Percentiles rank a stretch among this genome's conserved stretches.
Evolutionary conservation across 768 basidiomycete species (phyloP).

Genomic region (Pleurotus salmoneostramineus): DNA sequence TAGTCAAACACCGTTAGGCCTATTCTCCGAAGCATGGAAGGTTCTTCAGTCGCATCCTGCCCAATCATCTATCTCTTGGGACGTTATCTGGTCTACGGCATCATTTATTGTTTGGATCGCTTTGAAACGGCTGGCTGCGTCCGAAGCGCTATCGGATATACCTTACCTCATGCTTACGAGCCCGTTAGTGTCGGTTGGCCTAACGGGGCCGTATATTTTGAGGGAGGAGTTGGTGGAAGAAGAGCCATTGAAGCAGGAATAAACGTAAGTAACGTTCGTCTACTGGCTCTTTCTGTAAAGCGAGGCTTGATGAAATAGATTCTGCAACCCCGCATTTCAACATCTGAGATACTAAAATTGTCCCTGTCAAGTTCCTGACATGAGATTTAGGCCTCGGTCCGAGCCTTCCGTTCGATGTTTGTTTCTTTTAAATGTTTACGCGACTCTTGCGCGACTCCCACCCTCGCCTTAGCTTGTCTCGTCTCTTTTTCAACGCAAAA

Average conservation of each 20-base stretch:
- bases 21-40: slow-evolving; percentile 26
- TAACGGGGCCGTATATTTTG: slow-evolving; percentile 21
- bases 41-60: slow-evolving; percentile 52
- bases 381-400: too few species aligned
- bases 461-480: neutral
- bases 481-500: slow-evolving; percentile 1
- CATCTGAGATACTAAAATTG: too few species aligned
- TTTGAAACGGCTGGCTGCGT: neutral
- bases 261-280: neutral
- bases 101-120: slow-evolving; percentile 36
- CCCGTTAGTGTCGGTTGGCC: slow-evolving; percentile 20
- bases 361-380: neutral
- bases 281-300: too few species aligned
- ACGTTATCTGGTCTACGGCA: slow-evolving; percentile 52
- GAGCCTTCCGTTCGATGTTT: too few species aligned
- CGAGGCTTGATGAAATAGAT: too few species aligned
- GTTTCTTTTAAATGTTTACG: neutral
- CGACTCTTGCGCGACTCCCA: neutral
- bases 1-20: slow-evolving; percentile 11
- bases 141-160: slow-evolving; percentile 12
- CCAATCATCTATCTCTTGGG: slow-evolving; percentile 62
- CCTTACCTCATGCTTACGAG: slow-evolving; percentile 20
- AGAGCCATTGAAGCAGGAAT: slow-evolving; percentile 4
- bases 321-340: too few species aligned
- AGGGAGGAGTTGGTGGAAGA: slow-evolving; percentile 2